Conservation (phyloP, 2,329 filamentous ascomycete species). For the Fusarium xyrophilum region DNA sequence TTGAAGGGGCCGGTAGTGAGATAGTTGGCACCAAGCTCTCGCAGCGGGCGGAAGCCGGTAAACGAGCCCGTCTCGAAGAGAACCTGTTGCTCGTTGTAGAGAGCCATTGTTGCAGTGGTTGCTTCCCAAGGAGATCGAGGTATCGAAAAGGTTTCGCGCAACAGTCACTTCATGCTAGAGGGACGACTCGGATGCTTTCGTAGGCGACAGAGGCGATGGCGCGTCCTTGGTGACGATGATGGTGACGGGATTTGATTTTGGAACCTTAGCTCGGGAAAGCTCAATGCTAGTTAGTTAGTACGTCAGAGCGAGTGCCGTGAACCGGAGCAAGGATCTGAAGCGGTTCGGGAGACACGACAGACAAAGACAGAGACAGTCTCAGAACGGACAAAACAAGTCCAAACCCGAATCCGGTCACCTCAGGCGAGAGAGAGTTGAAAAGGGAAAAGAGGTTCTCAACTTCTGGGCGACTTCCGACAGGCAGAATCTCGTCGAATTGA, state of each 20-base stretch:
- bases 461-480: conserved; percentile 29
- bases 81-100: conserved; percentile 53
- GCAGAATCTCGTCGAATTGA: too few species aligned
- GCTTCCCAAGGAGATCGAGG: conserved; percentile 11
- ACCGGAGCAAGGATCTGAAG: conserved; percentile 11
- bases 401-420: conserved; percentile 18
- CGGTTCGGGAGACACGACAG: conserved; percentile 8
- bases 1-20: conserved; percentile 60
- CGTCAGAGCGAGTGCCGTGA: conserved; percentile 22
- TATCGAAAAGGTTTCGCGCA: conserved; percentile 53
- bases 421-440: neutral
- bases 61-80: conserved; percentile 66
- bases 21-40: conserved; percentile 64
- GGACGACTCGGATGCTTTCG: conserved; percentile 5
- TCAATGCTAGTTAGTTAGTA: conserved; percentile 2
- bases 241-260: conserved; percentile 10
- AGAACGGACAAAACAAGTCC: neutral
- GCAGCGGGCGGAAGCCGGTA: conserved; percentile 61
- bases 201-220: conserved; percentile 16
- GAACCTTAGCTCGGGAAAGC: conserved; percentile 26
- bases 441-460: conserved; percentile 1
- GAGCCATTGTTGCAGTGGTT: conserved; percentile 40
- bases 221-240: conserved; percentile 15
- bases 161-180: conserved; percentile 48
- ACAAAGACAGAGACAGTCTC: conserved; percentile 3